phyloP scores from a whole-genome alignment of 768 basidiomycete species.

The Hebeloma cylindrosporum region DNA sequence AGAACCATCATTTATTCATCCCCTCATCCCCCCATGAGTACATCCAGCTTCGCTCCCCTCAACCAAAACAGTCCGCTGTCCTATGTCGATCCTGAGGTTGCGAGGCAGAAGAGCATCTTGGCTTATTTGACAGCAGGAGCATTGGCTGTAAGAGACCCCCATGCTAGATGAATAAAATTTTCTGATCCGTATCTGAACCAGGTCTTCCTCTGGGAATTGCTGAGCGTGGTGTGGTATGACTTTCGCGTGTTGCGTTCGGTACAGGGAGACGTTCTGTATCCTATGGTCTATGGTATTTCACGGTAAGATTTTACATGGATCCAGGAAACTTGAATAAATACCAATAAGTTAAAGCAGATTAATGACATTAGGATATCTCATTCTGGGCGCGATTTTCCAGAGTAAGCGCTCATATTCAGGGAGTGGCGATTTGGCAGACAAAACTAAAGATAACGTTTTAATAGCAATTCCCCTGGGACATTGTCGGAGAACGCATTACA shows the following conservation, averaged over 20 bases:
- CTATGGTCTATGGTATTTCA: background rate
- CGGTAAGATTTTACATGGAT: background rate
- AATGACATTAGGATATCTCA: background rate
- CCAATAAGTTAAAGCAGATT: background rate
- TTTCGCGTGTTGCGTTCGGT: background rate
- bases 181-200: background rate
- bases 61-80: background rate
- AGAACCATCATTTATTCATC: too few relatives aligned
- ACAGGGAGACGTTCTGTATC: background rate
- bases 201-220: slow-evolving; percentile 4
- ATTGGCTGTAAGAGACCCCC: background rate
- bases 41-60: background rate
- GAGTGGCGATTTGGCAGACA: background rate
- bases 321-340: background rate
- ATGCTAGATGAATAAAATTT: background rate
- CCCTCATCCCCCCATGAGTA: too few relatives aligned
- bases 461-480: background rate
- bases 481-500: slow-evolving; percentile 1
- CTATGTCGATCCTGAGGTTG: background rate
- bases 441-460: too few relatives aligned
- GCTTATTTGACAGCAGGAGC: slow-evolving; percentile 1
- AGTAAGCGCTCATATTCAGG: background rate
- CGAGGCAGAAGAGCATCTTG: background rate
- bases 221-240: background rate
- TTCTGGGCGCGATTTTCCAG: background rate